A percentile compares a stretch with the other conserved stretches of the same genome.
phyloP scores from a whole-genome alignment of 768 basidiomycete species.

The Collybiopsis luxurians region DNA sequence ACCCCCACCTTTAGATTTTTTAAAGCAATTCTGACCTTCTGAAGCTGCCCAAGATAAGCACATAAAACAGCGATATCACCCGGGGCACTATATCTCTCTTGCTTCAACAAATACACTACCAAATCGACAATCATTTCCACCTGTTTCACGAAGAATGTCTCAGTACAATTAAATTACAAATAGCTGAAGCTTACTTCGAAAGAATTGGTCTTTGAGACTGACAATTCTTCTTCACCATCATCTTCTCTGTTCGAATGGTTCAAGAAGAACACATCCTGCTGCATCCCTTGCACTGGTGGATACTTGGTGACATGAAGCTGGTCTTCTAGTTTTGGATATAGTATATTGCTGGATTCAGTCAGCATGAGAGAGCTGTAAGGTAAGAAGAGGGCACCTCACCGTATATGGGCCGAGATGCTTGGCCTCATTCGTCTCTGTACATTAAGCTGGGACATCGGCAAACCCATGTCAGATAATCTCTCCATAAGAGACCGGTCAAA shows the following conservation, averaged over 20 bases:
- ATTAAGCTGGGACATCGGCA: constrained; percentile 68
- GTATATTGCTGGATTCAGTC: constrained; percentile 39
- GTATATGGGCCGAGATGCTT: constrained; percentile 56
- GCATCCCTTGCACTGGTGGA: constrained; percentile 58
- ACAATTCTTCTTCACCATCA: constrained; percentile 51
- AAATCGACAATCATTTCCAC: constrained; percentile 44
- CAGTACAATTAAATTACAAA: too few relatives aligned
- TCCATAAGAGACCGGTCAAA: constrained; percentile 81
- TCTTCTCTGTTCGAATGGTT: constrained; percentile 62
- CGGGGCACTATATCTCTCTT: constrained; percentile 40
- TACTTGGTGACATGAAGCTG: constrained; percentile 49
- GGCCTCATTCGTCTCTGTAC: constrained; percentile 79
- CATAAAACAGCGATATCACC: constrained; percentile 48
- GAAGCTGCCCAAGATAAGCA: constrained; percentile 45
- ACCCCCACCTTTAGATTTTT: constrained; percentile 47
- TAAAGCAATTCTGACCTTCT: constrained; percentile 37
- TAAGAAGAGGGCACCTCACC: constrained; percentile 29
- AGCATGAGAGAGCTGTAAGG: neutral
- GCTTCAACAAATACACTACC: constrained; percentile 41
- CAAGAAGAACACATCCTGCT: constrained; percentile 66
- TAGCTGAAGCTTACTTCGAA: constrained; percentile 51
- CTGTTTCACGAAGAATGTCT: too few relatives aligned
- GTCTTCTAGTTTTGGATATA: constrained; percentile 62
- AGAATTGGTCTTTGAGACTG: constrained; percentile 60
- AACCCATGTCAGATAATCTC: constrained; percentile 52